Conservation (phyloP, 441 rosid species). For the Pelargonium australe region DNA sequence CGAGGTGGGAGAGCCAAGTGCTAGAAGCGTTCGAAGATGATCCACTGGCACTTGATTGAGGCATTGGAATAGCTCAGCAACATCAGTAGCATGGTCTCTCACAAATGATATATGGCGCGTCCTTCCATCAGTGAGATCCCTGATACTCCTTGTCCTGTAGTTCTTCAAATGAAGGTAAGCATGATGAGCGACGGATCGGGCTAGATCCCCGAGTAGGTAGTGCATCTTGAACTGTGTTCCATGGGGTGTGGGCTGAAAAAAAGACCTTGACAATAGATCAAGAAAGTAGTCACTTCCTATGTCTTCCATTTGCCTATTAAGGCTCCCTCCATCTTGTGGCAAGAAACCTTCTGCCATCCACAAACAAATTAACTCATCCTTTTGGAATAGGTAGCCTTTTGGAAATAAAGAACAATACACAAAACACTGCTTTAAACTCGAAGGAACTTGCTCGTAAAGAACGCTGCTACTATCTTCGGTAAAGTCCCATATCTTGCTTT, state of each 20-base stretch:
- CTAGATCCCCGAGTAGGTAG: conserved; percentile 13
- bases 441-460: not conserved
- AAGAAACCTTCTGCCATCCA: conserved; percentile 18
- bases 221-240: conserved; percentile 11
- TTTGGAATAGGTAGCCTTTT: not conserved
- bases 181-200: not conserved
- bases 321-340: not conserved
- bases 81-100: not conserved
- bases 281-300: conserved; percentile 1
- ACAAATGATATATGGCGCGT: not conserved
- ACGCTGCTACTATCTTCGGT: not conserved
- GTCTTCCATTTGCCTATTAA: not conserved
- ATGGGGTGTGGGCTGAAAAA: conserved; percentile 1
- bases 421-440: not conserved
- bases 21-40: no score
- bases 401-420: conserved; percentile 15
- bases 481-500: conserved; percentile 4
- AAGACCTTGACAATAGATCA: not conserved
- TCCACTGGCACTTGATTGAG: not conserved
- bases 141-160: no score
- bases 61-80: not conserved
- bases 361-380: not conserved
- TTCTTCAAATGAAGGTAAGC: not conserved
- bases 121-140: not conserved
- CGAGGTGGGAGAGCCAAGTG: not conserved